Conservation (phyloP, 768 basidiomycete genomes). For the Leucocoprinus leucothites region DNA sequence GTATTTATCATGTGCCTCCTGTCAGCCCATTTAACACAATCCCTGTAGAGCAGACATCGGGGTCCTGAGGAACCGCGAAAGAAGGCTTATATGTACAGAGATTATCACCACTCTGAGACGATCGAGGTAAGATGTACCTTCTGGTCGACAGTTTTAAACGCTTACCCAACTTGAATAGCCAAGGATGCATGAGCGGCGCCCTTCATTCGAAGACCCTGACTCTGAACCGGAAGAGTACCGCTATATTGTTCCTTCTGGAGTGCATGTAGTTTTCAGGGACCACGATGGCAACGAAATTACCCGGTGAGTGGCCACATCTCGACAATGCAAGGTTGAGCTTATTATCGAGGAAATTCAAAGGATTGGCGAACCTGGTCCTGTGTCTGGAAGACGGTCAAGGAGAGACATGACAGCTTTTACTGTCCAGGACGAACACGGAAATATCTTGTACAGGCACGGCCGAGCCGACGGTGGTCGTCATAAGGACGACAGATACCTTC, state of each 20-base stretch:
- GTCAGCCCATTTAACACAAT: too few relatives aligned
- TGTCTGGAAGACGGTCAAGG: neutral
- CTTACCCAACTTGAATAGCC: constrained; percentile 4
- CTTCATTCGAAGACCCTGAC: constrained; percentile 21
- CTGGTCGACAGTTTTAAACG: neutral
- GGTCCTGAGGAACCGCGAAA: neutral
- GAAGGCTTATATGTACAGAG: constrained; percentile 8
- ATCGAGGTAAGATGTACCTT: constrained; percentile 14
- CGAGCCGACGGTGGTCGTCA: neutral
- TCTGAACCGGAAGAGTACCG: constrained; percentile 34
- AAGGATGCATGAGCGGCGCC: constrained; percentile 6
- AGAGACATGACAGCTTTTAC: constrained; percentile 39
- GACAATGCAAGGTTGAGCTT: neutral
- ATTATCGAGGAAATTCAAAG: neutral
- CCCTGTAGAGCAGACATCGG: neutral
- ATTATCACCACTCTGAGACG: constrained; percentile 14
- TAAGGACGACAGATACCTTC: constrained; percentile 1
- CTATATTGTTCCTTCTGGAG: constrained; percentile 65
- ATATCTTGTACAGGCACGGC: constrained; percentile 42
- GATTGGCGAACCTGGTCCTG: constrained; percentile 7
- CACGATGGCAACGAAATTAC: constrained; percentile 61
- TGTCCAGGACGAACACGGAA: constrained; percentile 59
- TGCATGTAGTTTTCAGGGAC: constrained; percentile 67
- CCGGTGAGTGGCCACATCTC: constrained; percentile 35
- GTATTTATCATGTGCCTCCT: neutral